These are phyloP conservation scores for Barnettozyma sp. DNA, from an alignment of 805 yeast species.

Conservation along the genomic window DNA sequence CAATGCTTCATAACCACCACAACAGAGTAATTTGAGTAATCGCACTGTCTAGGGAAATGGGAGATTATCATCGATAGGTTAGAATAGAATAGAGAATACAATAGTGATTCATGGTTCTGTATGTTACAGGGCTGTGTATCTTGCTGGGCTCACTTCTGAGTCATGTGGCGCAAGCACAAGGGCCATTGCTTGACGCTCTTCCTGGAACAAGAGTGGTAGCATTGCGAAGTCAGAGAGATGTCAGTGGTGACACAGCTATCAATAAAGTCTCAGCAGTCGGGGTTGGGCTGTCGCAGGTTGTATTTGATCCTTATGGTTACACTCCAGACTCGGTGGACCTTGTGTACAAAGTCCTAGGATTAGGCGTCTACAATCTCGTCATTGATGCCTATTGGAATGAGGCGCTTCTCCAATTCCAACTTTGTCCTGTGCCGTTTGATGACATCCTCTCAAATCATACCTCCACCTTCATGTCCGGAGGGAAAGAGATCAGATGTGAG, in stretches of 20 bases:
- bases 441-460: too few relatives aligned
- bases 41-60: too few relatives aligned
- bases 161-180: too few relatives aligned
- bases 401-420: conserved; percentile 40
- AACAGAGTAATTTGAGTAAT: too few relatives aligned
- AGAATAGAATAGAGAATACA: too few relatives aligned
- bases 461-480: too few relatives aligned
- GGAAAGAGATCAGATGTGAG: conserved; percentile 17
- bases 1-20: too few relatives aligned
- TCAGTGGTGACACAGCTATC: conserved; percentile 33
- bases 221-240: conserved; percentile 41
- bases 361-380: conserved; percentile 41
- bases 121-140: too few relatives aligned
- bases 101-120: too few relatives aligned
- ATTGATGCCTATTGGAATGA: conserved; percentile 55
- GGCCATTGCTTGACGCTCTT: too few relatives aligned
- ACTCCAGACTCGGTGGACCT: conserved; percentile 25
- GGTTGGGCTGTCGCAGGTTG: conserved; percentile 27
- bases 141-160: too few relatives aligned
- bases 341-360: conserved; percentile 29
- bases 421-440: conserved; percentile 44
- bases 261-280: conserved; percentile 37
- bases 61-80: too few relatives aligned
- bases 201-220: conserved; percentile 33
- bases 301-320: conserved; percentile 30